Evolutionary conservation across 352 stramenopile species (phyloP).

Genomic region (Phytophthora agathidicida): DNA sequence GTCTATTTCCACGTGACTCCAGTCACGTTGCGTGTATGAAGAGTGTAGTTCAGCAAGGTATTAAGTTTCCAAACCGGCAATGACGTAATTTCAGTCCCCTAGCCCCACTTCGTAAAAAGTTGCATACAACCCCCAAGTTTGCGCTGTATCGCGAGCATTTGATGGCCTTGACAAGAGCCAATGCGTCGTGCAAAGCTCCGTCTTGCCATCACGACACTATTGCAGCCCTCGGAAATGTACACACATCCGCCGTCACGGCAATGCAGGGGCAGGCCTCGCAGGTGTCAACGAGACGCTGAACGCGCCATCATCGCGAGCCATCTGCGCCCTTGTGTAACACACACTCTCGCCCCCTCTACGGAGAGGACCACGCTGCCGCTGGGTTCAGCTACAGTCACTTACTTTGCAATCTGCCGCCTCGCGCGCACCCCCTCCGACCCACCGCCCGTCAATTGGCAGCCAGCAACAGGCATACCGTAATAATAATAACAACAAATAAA

Average conservation of each 20-base stretch:
- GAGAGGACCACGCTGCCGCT: not conserved
- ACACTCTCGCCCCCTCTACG: conserved; percentile 16
- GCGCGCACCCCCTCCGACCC: too few relatives aligned
- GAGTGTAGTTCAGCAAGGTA: too few relatives aligned
- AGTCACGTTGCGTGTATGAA: too few relatives aligned
- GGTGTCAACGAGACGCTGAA: conserved; percentile 21
- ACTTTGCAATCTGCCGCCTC: conserved; percentile 26
- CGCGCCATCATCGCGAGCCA: conserved; percentile 13
- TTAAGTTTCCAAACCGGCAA: too few relatives aligned
- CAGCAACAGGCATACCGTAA: too few relatives aligned
- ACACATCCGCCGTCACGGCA: conserved; percentile 14
- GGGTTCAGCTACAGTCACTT: conserved; percentile 10
- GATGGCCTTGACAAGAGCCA: not conserved
- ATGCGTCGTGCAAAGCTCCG: conserved; percentile 11
- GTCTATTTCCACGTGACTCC: too few relatives aligned
- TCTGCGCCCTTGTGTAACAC: conserved; percentile 22
- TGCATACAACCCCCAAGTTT: too few relatives aligned
- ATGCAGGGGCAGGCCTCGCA: conserved; percentile 14
- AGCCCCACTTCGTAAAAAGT: conserved; percentile 35
- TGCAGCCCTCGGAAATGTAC: conserved; percentile 7
- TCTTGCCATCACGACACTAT: not conserved
- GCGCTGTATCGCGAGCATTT: conserved; percentile 8
- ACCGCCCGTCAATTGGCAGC: too few relatives aligned
- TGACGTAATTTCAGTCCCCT: too few relatives aligned
- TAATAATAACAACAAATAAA: too few relatives aligned